phyloP scores from a whole-genome alignment of 192 early-diverging fungal species.

The Geranomyces variabilis region DNA sequence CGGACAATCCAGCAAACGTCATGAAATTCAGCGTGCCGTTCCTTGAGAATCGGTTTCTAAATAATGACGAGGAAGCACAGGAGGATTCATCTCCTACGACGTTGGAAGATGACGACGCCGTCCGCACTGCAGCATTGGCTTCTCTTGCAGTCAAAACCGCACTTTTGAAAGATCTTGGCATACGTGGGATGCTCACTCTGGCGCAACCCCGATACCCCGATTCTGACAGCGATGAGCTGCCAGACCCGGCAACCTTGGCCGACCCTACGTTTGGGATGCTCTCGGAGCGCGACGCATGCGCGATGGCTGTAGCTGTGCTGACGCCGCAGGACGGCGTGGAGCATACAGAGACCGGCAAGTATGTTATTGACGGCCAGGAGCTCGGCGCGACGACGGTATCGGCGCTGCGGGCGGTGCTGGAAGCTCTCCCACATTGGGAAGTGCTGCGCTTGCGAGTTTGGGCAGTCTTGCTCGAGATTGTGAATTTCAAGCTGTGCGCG shows the following conservation, averaged over 20 bases:
- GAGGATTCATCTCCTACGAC: slow-evolving; percentile 25
- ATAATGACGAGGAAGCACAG: slow-evolving; percentile 20
- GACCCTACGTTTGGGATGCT: slow-evolving; percentile 23
- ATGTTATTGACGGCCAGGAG: slow-evolving; percentile 2
- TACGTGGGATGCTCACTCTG: neutral
- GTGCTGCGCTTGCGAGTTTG: slow-evolving; percentile 28
- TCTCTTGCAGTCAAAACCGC: slow-evolving; percentile 19
- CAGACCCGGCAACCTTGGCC: neutral
- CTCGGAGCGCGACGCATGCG: neutral
- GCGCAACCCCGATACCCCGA: neutral
- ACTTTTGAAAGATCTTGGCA: slow-evolving; percentile 5
- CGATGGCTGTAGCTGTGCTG: slow-evolving; percentile 26
- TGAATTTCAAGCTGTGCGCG: slow-evolving; percentile 10
- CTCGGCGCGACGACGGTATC: slow-evolving; percentile 8
- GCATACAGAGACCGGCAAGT: neutral
- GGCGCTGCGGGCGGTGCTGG: slow-evolving; percentile 7
- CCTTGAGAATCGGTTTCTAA: slow-evolving; percentile 22
- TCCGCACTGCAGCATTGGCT: neutral
- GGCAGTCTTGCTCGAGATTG: slow-evolving; percentile 28
- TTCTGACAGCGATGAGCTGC: neutral
- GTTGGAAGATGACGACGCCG: neutral
- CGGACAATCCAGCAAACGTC: slow-evolving; percentile 51
- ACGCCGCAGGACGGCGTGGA: slow-evolving; percentile 33
- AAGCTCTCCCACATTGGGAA: slow-evolving; percentile 22
- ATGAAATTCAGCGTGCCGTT: slow-evolving; percentile 35